Evolutionary conservation across 768 basidiomycete species (phyloP).

Genomic region (Suillus hirtellus): DNA sequence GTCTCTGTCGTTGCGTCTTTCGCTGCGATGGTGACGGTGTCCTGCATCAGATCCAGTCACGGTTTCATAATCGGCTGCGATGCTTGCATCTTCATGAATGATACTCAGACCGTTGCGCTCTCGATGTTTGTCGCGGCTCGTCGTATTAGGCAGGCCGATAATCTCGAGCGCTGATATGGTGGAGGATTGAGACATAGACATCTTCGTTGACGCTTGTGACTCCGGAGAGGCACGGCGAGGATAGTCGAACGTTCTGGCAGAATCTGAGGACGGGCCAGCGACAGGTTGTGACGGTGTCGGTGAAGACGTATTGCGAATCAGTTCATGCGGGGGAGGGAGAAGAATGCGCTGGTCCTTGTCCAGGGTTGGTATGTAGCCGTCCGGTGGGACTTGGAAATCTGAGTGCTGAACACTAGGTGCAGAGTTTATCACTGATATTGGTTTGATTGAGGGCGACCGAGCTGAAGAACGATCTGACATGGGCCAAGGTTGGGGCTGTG

Average conservation of each 20-base stretch:
- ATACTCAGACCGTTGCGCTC: constrained; percentile 30
- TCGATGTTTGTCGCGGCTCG: constrained; percentile 17
- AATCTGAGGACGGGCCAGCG: constrained; percentile 20
- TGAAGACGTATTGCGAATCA: constrained; percentile 34
- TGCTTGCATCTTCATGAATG: constrained; percentile 34
- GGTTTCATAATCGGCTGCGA: constrained; percentile 24
- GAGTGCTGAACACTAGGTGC: constrained; percentile 14
- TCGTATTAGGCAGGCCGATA: constrained; percentile 25
- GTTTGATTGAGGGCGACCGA: constrained; percentile 16
- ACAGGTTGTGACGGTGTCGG: constrained; percentile 29
- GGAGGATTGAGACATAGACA: constrained; percentile 27
- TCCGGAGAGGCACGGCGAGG: constrained; percentile 30
- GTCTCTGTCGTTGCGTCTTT: constrained; percentile 15
- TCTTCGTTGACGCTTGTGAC: constrained; percentile 29
- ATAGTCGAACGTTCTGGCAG: constrained; percentile 23
- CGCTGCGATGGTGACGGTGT: constrained; percentile 4
- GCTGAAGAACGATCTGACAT: constrained; percentile 11
- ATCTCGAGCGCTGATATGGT: constrained; percentile 35
- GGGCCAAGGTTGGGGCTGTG: constrained; percentile 21
- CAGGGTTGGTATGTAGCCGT: constrained; percentile 51
- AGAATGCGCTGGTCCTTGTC: constrained; percentile 39
- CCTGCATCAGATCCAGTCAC: constrained; percentile 23
- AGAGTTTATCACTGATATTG: constrained; percentile 25
- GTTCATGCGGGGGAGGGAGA: constrained; percentile 54
- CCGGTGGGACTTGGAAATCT: constrained; percentile 41